A percentile compares a stretch with the other conserved stretches of the same genome.
phyloP scores from a whole-genome alignment of 1,284 basidiomycete genomes.

The Rhodotorula sp. region DNA sequence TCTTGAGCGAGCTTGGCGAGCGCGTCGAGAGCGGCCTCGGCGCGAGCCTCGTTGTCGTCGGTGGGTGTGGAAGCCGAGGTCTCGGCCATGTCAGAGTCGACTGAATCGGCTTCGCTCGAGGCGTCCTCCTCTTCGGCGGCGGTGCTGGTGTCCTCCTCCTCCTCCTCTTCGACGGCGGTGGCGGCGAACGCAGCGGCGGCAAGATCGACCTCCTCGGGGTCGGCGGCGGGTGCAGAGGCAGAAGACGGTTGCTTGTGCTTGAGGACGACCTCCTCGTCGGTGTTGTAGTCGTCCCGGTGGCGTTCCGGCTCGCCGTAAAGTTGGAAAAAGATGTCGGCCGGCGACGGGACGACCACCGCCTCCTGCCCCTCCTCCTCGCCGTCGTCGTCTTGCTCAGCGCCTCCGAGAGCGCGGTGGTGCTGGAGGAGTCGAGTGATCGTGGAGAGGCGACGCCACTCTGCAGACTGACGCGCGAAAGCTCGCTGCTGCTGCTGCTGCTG shows the following conservation, averaged over 20 bases:
- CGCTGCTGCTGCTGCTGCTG: not conserved
- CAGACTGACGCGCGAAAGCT: not conserved
- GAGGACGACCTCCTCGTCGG: not conserved
- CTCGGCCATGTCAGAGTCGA: not conserved
- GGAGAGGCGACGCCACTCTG: no score
- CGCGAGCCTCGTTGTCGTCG: not conserved
- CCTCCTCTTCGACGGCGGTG: not conserved
- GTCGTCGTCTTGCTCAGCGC: not conserved
- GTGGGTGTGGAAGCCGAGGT: conserved; percentile 5
- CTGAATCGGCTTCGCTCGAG: conserved; percentile 4
- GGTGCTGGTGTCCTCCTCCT: conserved; percentile 2
- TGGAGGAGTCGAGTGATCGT: no score
- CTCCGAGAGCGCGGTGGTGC: not conserved
- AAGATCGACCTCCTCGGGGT: not conserved
- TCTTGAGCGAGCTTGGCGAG: conserved; percentile 19
- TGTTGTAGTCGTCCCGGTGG: not conserved
- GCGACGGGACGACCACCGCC: not conserved
- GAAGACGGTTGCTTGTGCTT: not conserved
- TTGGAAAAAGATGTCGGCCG: not conserved
- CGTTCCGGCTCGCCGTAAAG: no score
- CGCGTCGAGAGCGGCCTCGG: not conserved
- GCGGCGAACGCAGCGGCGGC: not conserved
- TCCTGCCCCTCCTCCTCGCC: not conserved
- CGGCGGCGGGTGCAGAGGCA: not conserved
- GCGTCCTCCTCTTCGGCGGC: not conserved